Percentiles rank a stretch among this genome's conserved stretches.
These are phyloP conservation scores for Cladosporium phlei DNA, from an alignment of 2,329 filamentous ascomycete genomes.

Conservation along the genomic window DNA sequence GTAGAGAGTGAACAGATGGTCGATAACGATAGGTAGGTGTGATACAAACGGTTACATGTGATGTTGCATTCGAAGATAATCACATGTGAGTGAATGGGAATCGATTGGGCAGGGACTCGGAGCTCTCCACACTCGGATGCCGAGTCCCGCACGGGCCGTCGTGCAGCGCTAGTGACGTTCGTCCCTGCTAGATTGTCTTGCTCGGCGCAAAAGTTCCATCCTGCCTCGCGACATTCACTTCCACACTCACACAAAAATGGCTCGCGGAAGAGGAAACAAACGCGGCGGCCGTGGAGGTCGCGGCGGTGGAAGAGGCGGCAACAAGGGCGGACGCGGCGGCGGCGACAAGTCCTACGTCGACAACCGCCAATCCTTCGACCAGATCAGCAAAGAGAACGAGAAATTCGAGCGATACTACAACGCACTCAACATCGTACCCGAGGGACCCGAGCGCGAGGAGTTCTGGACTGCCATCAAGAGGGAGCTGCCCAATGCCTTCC, in stretches of 20 bases:
- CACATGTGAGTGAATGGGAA: too few relatives aligned
- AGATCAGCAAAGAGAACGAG: slow-evolving; percentile 73
- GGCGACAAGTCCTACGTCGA: slow-evolving; percentile 17
- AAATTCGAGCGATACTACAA: slow-evolving; percentile 86
- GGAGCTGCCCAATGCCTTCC: slow-evolving; percentile 93
- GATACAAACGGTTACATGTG: too few relatives aligned
- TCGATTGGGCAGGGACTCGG: too few relatives aligned
- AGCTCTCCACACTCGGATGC: too few relatives aligned
- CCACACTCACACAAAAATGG: slow-evolving; percentile 4
- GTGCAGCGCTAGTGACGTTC: slow-evolving; percentile 12
- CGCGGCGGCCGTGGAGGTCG: slow-evolving; percentile 12
- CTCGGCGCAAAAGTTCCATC: slow-evolving; percentile 13
- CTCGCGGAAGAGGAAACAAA: slow-evolving; percentile 14
- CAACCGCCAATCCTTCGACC: slow-evolving; percentile 46
- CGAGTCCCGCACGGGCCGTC: background rate
- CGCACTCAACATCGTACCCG: slow-evolving; percentile 66
- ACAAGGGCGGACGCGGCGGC: slow-evolving; percentile 4
- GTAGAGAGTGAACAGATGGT: too few relatives aligned
- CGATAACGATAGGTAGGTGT: too few relatives aligned
- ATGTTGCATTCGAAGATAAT: too few relatives aligned
- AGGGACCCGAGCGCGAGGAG: slow-evolving; percentile 64
- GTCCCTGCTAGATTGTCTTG: background rate
- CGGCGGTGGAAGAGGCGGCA: slow-evolving; percentile 12
- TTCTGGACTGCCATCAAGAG: slow-evolving; percentile 82
- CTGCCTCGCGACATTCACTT: background rate